phyloP scores from a whole-genome alignment of 768 basidiomycete genomes.

The Baorangia bicolor region DNA sequence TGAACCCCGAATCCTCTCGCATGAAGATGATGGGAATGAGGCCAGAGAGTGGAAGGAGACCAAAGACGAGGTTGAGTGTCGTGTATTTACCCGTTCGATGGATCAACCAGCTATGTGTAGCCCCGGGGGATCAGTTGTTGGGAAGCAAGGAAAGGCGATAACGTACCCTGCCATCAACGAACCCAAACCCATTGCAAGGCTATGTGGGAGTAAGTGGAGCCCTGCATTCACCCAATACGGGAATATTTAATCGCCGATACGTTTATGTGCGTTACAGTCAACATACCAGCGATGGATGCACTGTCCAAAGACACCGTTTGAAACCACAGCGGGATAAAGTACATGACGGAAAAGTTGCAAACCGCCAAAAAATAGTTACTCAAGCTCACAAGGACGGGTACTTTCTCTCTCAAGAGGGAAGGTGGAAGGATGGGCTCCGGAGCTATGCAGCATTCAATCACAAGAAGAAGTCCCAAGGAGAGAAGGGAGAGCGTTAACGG shows the following conservation, averaged over 20 bases:
- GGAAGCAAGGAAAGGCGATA: neutral
- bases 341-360: constrained; percentile 17
- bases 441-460: constrained; percentile 5
- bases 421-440: constrained; percentile 12
- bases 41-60: constrained; percentile 12
- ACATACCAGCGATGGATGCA: constrained; percentile 11
- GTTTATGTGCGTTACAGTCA: neutral
- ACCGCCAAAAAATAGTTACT: constrained; percentile 7
- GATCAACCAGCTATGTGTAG: constrained; percentile 4
- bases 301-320: constrained; percentile 11
- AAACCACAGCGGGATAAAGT: constrained; percentile 18
- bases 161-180: constrained; percentile 11
- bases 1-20: constrained; percentile 5
- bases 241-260: neutral
- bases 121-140: neutral
- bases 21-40: constrained; percentile 10
- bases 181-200: constrained; percentile 12
- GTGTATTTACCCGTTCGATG: constrained; percentile 14
- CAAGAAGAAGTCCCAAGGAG: constrained; percentile 5
- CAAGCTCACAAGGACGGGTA: constrained; percentile 3
- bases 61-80: constrained; percentile 6
- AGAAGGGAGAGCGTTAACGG: constrained; percentile 8
- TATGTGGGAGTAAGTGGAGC: constrained; percentile 14
- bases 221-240: neutral
- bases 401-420: constrained; percentile 5